Evolutionary conservation across 1,284 basidiomycete genomes (phyloP), one percentile per base, ranked within the genome.

Genomic region (Ustilago esculenta): DNA sequence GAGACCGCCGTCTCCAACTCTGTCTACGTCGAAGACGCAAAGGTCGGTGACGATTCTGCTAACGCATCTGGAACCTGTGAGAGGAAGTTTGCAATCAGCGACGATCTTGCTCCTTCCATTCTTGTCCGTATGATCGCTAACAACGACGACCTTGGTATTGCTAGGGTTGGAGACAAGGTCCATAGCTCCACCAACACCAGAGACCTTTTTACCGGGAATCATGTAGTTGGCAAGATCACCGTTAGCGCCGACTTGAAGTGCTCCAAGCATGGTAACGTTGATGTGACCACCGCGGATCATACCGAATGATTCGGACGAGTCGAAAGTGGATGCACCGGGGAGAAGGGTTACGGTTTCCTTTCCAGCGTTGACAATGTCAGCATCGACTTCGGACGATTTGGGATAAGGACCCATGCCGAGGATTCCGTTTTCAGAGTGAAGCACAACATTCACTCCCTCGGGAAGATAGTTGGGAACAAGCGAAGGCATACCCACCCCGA

Each of bases 201-300:
- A 64, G 15, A 75, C 73, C 79, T 93, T 87, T 84, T 94, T 93
- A 27, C 92, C 92, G 14, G 94, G 94, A 73, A 97, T 92, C 93
- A 96, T 97, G 82, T 92, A 98, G 85, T 98, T 98, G 46, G 95
- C 94, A 63, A 98, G 90, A 81, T 98, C 94, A 92, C 88, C 95
- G 20, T 88, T 88, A 72, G 90, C 88, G 2, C 92, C 92, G 45
- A 97, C 94, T 86, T 98, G 90, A 89, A 98, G 92, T 3, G 94
- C 93, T 39, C 89, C 89, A 18, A 90, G 88, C 81, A 98, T 94
- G 12, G 94, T 90, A 48, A 96, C 91, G 79, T 98, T 89, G 59
- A 98, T 88, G 83, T 98, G 94, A 10, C 94, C 95, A 56, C 81
- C 94, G 53, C 94, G 90, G 83, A 96, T 94, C 92, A 96, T 96